Percentiles rank a stretch among this genome's conserved stretches.
These are phyloP conservation scores for Pyronema omphalodes DNA, from an alignment of 495 filamentous ascomycete species.

Conservation along the genomic window DNA sequence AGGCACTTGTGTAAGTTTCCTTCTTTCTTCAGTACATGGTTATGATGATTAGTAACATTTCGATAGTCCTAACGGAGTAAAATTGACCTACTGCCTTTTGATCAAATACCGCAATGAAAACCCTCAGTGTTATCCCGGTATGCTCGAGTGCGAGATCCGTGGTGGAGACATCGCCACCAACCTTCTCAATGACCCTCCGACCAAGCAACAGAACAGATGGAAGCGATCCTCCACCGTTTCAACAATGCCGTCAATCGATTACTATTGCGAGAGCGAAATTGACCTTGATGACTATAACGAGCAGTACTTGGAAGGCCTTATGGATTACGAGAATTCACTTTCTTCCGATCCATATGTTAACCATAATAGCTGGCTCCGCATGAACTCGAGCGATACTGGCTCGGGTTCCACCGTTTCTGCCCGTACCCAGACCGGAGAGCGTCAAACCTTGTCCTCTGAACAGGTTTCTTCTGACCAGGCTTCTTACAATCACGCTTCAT, in stretches of 20 bases:
- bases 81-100: constrained; percentile 75
- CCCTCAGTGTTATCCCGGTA: constrained; percentile 51
- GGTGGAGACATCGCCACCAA: not conserved
- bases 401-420: too few relatives aligned
- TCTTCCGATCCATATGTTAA: too few relatives aligned
- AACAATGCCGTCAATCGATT: not conserved
- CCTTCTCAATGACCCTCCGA: not conserved
- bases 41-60: not conserved
- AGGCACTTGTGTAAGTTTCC: not conserved
- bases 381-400: too few relatives aligned
- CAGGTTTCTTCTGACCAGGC: too few relatives aligned
- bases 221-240: not conserved
- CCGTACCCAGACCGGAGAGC: too few relatives aligned
- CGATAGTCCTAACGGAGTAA: constrained; percentile 61
- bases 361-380: too few relatives aligned
- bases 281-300: not conserved
- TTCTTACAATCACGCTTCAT: too few relatives aligned
- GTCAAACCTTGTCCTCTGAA: too few relatives aligned
- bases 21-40: not conserved
- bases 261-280: not conserved
- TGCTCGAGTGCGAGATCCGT: not conserved
- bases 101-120: constrained; percentile 61
- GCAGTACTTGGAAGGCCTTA: too few relatives aligned
- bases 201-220: not conserved
- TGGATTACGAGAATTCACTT: too few relatives aligned